Evolutionary conservation across 176 grass and related monocot genomes (phyloP), one percentile per base, ranked within the genome.

Genomic region (Eragrostis curvula): DNA sequence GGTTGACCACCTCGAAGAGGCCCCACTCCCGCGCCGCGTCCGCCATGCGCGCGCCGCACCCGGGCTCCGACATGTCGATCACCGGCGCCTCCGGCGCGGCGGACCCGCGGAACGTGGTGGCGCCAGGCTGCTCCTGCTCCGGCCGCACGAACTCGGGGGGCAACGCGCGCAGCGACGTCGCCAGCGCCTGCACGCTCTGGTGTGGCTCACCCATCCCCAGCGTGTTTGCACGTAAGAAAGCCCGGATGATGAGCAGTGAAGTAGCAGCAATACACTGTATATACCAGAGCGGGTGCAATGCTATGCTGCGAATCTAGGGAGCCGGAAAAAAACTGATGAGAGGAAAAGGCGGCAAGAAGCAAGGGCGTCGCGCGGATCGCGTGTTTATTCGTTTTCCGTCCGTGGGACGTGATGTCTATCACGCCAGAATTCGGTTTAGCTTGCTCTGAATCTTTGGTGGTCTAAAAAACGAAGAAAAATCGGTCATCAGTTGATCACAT

Each of bases 1-100:
- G 92, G 81, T 94, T 92, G 45, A 94, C 84, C 78, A 88, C 55
- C 88, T 89, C 90, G 76, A 98, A 94, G 5, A 98, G 82, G 1
- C 90, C 92, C 90, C 95, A 97, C 59, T 90, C 88, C 0, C 42
- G 28, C 45, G 85, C 82, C 3, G 92, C 92, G 1, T 3, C 78
- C 24, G 13, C 84, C 28, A 94, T 42, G 58, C 85, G 74, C 8
- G 13, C 39, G 39, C 50, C 71, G 28, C 20, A 32, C 6, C 77
- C 83, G 40, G 71, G 49, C 13, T 25, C 80, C 3, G 81, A 47
- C 80, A 95, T 77, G 88, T 98, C 90, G n/a, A 98, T 79, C 69
- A 95, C 86, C 2, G 88, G 95, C 50, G 85, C 40, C 47, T 87
- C 86, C 46, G 69, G 83, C 25, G 74, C 88, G 44, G 44, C 79